A percentile compares a stretch with the other conserved stretches of the same genome.
phyloP scores from a whole-genome alignment of 768 basidiomycete species.

The Melanogaster broomeanus region DNA sequence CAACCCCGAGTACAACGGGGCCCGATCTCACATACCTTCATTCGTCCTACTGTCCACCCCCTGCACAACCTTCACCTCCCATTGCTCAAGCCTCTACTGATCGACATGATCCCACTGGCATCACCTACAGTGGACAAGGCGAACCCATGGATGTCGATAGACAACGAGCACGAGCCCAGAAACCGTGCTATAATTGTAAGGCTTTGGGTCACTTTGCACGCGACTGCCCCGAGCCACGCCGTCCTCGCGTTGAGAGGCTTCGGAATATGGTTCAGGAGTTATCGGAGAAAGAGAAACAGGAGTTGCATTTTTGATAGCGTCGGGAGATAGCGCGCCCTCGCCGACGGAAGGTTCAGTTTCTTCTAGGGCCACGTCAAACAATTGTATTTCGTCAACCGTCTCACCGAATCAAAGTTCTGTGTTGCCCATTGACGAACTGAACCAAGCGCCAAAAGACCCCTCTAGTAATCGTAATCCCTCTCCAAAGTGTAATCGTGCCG shows the following conservation, averaged over 20 bases:
- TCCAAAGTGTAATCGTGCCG: not conserved
- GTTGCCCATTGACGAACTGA: not conserved
- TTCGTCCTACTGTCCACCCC: not conserved
- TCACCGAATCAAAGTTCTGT: not conserved
- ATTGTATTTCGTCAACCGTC: not conserved
- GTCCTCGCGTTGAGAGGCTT: not conserved
- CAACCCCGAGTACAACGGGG: too few species aligned
- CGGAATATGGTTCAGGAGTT: not conserved
- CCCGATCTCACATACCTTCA: too few species aligned
- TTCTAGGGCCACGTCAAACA: not conserved
- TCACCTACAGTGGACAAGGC: slow-evolving; percentile 11
- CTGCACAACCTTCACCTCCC: too few species aligned
- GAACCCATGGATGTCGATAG: slow-evolving; percentile 17
- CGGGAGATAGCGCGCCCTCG: not conserved
- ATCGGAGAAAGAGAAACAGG: not conserved
- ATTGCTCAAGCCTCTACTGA: not conserved
- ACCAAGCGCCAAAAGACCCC: not conserved
- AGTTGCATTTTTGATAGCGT: slow-evolving; percentile 5
- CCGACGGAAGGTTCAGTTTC: not conserved
- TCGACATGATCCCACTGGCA: not conserved
- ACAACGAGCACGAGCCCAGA: not conserved
- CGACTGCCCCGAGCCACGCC: not conserved
- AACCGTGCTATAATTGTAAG: slow-evolving; percentile 4
- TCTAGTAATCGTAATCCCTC: not conserved
- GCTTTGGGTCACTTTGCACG: not conserved